These are phyloP conservation scores for Geotrichum citri-aurantii DNA, from an alignment of 1,139 yeast genomes.

Conservation along the genomic window DNA sequence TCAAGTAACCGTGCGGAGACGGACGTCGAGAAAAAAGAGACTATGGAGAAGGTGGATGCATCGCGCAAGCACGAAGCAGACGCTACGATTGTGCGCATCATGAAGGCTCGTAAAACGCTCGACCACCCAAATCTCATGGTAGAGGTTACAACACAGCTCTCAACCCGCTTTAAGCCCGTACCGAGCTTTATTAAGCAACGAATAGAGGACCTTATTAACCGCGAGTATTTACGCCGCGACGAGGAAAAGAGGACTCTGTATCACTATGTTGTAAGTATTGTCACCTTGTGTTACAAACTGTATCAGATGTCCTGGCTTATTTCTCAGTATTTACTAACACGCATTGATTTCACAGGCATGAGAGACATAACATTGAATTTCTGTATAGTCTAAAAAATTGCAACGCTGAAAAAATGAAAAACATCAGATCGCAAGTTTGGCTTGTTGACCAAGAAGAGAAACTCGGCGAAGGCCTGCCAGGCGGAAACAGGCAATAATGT, in stretches of 20 bases:
- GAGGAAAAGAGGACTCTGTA: constrained; percentile 55
- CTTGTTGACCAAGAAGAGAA: neutral
- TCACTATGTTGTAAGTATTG: constrained; percentile 51
- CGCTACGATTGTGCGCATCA: constrained; percentile 83
- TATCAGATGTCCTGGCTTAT: neutral
- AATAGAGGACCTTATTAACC: constrained; percentile 73
- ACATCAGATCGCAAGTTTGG: neutral
- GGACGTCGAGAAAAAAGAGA: constrained; percentile 40
- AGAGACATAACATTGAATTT: neutral
- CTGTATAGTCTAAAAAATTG: neutral
- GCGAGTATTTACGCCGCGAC: constrained; percentile 77
- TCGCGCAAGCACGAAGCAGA: constrained; percentile 60
- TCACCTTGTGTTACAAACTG: neutral
- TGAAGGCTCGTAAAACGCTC: constrained; percentile 63
- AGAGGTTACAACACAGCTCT: constrained; percentile 59
- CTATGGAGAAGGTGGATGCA: constrained; percentile 40
- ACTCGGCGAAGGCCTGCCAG: too few species aligned
- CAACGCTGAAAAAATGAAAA: too few species aligned
- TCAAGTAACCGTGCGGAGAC: constrained; percentile 38
- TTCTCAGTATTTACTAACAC: neutral
- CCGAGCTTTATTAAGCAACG: constrained; percentile 66
- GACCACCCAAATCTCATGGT: constrained; percentile 61
- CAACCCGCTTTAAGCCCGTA: constrained; percentile 62
- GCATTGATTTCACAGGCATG: neutral
- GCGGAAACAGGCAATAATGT: too few species aligned